Conservation (phyloP, 2,329 filamentous ascomycete species). For the Chrysoporthe deuterocubensis region DNA sequence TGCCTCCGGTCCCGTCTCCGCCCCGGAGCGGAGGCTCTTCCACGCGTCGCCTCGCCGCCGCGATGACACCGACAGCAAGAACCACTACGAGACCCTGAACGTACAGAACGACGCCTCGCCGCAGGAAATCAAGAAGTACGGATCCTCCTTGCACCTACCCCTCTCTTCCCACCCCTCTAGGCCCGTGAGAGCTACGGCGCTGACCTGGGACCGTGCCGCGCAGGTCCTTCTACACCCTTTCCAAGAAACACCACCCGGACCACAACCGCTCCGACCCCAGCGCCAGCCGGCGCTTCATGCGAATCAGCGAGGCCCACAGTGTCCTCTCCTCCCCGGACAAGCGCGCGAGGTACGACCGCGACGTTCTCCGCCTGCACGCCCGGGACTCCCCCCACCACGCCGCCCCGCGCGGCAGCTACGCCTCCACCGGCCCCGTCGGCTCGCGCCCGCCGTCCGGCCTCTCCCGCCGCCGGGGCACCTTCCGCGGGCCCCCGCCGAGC, state of each 20-base stretch:
- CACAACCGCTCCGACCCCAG: slow-evolving; percentile 76
- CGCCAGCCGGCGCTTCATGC: slow-evolving; percentile 77
- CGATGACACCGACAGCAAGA: slow-evolving; percentile 46
- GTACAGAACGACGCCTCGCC: slow-evolving; percentile 71
- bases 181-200: background rate
- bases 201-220: slow-evolving; percentile 5
- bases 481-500: slow-evolving; percentile 83
- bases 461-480: slow-evolving; percentile 74
- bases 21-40: slow-evolving; percentile 31
- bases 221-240: slow-evolving; percentile 85
- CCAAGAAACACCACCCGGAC: slow-evolving; percentile 91
- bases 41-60: slow-evolving; percentile 37
- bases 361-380: slow-evolving; percentile 52
- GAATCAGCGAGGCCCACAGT: slow-evolving; percentile 82
- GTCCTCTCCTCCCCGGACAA: slow-evolving; percentile 74
- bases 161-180: slow-evolving; percentile 10
- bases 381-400: slow-evolving; percentile 38
- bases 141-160: background rate
- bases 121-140: slow-evolving; percentile 82
- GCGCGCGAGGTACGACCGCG: slow-evolving; percentile 80
- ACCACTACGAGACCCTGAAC: slow-evolving; percentile 83
- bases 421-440: slow-evolving; percentile 66
- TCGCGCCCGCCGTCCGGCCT: slow-evolving; percentile 81
- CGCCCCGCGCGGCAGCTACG: slow-evolving; percentile 48
- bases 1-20: slow-evolving; percentile 2